phyloP scores from a whole-genome alignment of 2,329 filamentous ascomycete species.

The Dactylellina drechsleri region DNA sequence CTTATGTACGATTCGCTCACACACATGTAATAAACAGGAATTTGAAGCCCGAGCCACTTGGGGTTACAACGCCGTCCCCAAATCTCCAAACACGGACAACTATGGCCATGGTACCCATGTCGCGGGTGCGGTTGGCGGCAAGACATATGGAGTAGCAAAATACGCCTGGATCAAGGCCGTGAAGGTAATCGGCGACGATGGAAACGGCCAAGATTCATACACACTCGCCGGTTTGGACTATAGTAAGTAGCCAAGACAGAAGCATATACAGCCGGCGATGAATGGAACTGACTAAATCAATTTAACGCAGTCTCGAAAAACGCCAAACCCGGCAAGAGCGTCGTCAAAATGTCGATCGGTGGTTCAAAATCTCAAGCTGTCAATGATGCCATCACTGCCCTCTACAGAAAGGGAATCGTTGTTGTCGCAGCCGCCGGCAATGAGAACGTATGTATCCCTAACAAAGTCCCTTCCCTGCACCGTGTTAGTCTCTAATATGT shows the following conservation, averaged over 20 bases:
- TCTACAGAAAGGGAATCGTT: conserved; percentile 65
- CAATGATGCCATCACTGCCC: conserved; percentile 66
- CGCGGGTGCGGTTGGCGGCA: conserved; percentile 70
- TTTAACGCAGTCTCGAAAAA: conserved; percentile 23
- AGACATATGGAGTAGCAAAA: conserved; percentile 72
- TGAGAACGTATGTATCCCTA: conserved; percentile 59
- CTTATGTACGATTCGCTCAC: too few species aligned
- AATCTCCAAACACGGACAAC: conserved; percentile 61
- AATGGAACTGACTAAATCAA: not conserved
- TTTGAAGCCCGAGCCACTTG: conserved; percentile 61
- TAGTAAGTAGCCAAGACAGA: not conserved
- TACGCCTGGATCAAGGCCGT: conserved; percentile 68
- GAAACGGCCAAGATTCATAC: conserved; percentile 66
- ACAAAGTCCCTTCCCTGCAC: too few species aligned
- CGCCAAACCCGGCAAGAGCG: conserved; percentile 60
- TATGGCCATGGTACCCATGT: conserved; percentile 75
- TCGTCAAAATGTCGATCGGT: conserved; percentile 70
- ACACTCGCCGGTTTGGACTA: conserved; percentile 65
- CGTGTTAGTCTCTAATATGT: not conserved
- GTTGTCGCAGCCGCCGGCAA: conserved; percentile 70
- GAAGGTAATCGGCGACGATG: conserved; percentile 70
- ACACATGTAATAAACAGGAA: conserved; percentile 53
- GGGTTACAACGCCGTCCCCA: conserved; percentile 60
- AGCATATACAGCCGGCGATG: too few species aligned
- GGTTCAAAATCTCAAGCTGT: conserved; percentile 64